Percentiles rank a stretch among this genome's conserved stretches.
Evolutionary conservation across 371 early-diverging fungal genomes (phyloP).

Genomic region (Apophysomyces trapeziformis): DNA sequence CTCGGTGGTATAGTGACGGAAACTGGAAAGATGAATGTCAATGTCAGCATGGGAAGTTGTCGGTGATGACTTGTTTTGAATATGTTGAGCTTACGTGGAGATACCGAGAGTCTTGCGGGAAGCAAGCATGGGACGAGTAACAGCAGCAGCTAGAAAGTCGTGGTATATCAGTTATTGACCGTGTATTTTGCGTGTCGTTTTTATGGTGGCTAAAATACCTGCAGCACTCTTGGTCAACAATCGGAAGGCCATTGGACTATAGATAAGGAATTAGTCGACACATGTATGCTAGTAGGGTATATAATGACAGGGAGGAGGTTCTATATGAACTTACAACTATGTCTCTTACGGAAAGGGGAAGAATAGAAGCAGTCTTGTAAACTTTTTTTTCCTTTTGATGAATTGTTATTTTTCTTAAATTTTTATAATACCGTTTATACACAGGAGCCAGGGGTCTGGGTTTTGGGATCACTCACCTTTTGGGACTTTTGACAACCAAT

Average conservation of each 20-base stretch:
- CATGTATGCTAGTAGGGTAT: neutral
- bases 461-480: too few relatives aligned
- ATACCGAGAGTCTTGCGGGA: conserved; percentile 51
- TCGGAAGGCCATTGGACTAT: conserved; percentile 48
- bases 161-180: neutral
- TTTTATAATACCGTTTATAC: too few relatives aligned
- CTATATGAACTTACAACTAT: conserved; percentile 8
- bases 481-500: too few relatives aligned
- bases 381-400: conserved; percentile 5
- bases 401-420: conserved; percentile 1
- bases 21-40: conserved; percentile 23
- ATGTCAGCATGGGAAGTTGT: neutral
- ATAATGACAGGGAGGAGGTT: neutral
- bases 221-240: conserved; percentile 56
- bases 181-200: neutral
- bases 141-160: conserved; percentile 35
- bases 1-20: conserved; percentile 47
- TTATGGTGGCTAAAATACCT: conserved; percentile 25
- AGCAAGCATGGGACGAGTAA: conserved; percentile 47
- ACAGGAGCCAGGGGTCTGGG: too few relatives aligned
- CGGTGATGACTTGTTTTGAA: neutral
- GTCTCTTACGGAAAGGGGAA: conserved; percentile 5
- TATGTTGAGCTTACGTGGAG: conserved; percentile 38
- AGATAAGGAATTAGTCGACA: too few relatives aligned
- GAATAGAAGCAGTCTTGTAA: conserved; percentile 1